Percentiles rank a stretch among this genome's conserved stretches.
These are phyloP conservation scores for Neopestalotiopsis sp. DNA, from an alignment of 2,329 filamentous ascomycete genomes.

Conservation along the genomic window DNA sequence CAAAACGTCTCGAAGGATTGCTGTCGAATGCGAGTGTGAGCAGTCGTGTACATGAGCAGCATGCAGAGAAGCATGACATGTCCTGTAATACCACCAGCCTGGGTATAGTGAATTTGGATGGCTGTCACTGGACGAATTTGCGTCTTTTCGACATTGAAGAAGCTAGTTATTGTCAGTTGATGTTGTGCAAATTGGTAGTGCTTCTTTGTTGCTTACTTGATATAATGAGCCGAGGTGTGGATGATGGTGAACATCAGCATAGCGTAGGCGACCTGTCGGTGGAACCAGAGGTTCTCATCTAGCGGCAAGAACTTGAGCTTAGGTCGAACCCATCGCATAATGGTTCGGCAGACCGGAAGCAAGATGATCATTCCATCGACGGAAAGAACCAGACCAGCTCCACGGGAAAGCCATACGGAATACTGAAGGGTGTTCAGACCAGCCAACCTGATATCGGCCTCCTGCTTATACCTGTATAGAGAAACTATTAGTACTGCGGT, in stretches of 20 bases:
- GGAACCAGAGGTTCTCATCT: slow-evolving; percentile 98
- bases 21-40: slow-evolving; percentile 90
- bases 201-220: slow-evolving; percentile 69
- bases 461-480: slow-evolving; percentile 76
- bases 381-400: slow-evolving; percentile 83
- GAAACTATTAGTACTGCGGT: neutral
- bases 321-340: slow-evolving; percentile 83
- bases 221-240: slow-evolving; percentile 84
- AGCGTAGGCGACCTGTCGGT: slow-evolving; percentile 90
- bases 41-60: slow-evolving; percentile 96
- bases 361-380: slow-evolving; percentile 88
- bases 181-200: neutral
- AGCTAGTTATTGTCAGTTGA: slow-evolving; percentile 54
- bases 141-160: slow-evolving; percentile 89
- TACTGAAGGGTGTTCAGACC: slow-evolving; percentile 80
- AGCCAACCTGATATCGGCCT: slow-evolving; percentile 67
- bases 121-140: slow-evolving; percentile 83
- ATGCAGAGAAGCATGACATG: slow-evolving; percentile 99
- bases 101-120: slow-evolving; percentile 87
- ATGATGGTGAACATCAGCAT: slow-evolving; percentile 81
- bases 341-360: slow-evolving; percentile 91
- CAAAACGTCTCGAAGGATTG: slow-evolving; percentile 99
- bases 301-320: slow-evolving; percentile 88
- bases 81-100: slow-evolving; percentile 90
- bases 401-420: slow-evolving; percentile 96